phyloP scores from a whole-genome alignment of 139 green algal genomes.

The Monoraphidium neglectum region DNA sequence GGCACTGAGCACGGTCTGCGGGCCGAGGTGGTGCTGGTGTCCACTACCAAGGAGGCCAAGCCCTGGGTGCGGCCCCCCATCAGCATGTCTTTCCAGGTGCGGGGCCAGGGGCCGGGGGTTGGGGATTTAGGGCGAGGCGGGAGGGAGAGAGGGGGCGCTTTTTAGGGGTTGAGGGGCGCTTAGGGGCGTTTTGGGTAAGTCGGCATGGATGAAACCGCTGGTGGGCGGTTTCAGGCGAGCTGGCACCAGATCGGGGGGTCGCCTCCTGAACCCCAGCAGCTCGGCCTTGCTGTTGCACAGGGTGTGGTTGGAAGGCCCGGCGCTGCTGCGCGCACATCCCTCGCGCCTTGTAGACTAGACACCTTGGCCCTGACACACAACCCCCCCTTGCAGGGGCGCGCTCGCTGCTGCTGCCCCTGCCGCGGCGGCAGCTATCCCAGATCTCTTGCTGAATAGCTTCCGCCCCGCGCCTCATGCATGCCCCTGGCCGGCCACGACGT shows the following conservation, averaged over 20 bases:
- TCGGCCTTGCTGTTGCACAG: no score
- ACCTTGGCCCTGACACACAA: no score
- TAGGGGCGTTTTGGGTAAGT: no score
- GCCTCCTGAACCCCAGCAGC: no score
- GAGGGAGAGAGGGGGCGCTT: background rate
- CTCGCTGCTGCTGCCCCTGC: background rate
- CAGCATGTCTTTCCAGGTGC: constrained; percentile 81
- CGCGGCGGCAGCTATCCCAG: background rate
- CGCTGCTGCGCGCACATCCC: no score
- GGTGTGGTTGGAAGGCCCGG: no score
- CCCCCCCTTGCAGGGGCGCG: background rate
- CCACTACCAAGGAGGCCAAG: constrained; percentile 81
- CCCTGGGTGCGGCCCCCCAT: constrained; percentile 86
- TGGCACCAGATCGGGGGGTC: no score
- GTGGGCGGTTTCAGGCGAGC: no score
- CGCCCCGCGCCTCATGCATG: background rate
- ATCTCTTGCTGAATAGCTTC: background rate
- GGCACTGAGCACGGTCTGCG: constrained; percentile 80
- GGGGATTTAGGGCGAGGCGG: background rate
- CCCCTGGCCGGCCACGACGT: no score
- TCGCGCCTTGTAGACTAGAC: no score
- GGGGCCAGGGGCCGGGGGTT: background rate
- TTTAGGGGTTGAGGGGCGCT: no score
- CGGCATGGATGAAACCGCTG: no score
- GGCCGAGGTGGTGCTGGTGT: constrained; percentile 90